These are phyloP conservation scores for Fusarium setosum DNA, from an alignment of 2,329 filamentous ascomycete species.

Conservation along the genomic window DNA sequence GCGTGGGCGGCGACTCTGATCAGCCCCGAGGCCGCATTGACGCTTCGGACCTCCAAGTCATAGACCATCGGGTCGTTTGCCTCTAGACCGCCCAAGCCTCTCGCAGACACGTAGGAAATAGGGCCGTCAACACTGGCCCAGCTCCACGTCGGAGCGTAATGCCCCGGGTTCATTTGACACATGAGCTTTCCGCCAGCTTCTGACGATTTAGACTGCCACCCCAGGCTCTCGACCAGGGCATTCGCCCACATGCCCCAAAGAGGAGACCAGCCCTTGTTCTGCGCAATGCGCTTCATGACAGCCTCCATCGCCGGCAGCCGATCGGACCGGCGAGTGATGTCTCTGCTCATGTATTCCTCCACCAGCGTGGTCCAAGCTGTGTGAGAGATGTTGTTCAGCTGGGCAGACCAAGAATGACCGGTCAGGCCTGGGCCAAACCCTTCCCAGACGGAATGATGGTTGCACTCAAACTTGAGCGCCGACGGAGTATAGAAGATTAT, in stretches of 20 bases:
- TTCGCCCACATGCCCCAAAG: not conserved
- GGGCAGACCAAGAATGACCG: not conserved
- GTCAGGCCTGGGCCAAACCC: not conserved
- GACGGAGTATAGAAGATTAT: not conserved
- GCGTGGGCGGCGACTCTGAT: not conserved
- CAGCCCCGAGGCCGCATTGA: not conserved
- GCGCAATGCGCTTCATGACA: not conserved
- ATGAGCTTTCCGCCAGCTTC: not conserved
- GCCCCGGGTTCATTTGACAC: not conserved
- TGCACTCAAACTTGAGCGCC: not conserved
- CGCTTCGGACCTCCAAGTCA: not conserved
- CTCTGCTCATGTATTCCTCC: not conserved
- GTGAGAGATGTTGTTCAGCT: slow-evolving; percentile 1
- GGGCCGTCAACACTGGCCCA: not conserved
- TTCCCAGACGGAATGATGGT: not conserved
- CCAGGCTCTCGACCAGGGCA: not conserved
- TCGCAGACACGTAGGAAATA: not conserved
- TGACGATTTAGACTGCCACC: not conserved
- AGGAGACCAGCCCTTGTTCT: not conserved
- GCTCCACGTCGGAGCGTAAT: not conserved
- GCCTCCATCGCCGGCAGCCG: not conserved
- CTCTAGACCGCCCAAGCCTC: not conserved
- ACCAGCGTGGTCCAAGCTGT: not conserved
- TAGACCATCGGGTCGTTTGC: not conserved
- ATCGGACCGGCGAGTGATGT: not conserved